Base-by-base conservation (phyloP, 2,329 filamentous ascomycete species). In the Meredithiella fracta region DNA sequence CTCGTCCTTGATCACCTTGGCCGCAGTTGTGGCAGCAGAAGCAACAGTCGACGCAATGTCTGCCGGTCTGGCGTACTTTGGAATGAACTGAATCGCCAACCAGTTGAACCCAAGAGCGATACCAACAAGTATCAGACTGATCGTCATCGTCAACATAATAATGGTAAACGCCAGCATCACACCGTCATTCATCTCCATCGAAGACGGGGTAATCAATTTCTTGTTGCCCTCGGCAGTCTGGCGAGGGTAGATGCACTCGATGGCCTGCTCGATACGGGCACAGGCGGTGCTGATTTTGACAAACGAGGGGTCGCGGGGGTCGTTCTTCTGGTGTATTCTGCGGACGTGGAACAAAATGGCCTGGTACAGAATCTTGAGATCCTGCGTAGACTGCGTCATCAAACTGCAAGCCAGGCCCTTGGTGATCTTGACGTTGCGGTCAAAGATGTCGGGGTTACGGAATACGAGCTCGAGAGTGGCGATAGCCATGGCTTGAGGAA, bases 401-500 rank as follows among this genome's bases (percentile, higher is more conserved):
- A 97, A 74, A 62, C 84, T 76, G 68, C 92, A 97, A 38, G 92
- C 90, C 62, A 91, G 80, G 31, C 92, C 92, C 73, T 95, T 97
- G 58, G 86, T 91, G 69, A 98, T 96, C 73, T 98, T 98, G 72
- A 98, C 74, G 65, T 96, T 92, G 61, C 78, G 81, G 66, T 91
- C 71, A 66, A 95, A 94, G 58, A 98, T 81, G 59, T 75, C 76
- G 22, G 86, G 85, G 69, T 98, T 98, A 64, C 86, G 84, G 79
- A 97, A 98, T 63, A 91, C 85, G 17, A 88, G 73, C 63, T 96
- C 90, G 44, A 97, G 72, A 0, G 91, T 97, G 7, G 92, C 91
- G 67, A 98, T 96, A 54, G 91, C 92, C 92, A 98, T 98, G 61
- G 82, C 76, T 69, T 98, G 92, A 1, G 92, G 92, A 61, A 98